Base-by-base conservation (phyloP, 2,329 filamentous ascomycete genomes). In the Drechslerella dactyloides region DNA sequence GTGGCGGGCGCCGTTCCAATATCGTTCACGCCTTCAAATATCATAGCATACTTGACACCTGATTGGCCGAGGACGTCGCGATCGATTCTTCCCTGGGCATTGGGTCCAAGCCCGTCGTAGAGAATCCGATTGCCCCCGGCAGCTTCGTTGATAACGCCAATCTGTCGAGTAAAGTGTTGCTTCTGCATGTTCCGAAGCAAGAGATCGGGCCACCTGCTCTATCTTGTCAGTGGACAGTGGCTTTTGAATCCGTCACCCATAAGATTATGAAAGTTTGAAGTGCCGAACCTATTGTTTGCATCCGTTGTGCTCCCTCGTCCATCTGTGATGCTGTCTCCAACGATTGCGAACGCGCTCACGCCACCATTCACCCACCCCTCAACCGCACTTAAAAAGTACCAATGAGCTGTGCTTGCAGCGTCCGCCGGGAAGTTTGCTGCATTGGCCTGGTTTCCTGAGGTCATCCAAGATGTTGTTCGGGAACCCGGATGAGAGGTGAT, bases 11-110 rank as follows among this genome's bases (percentile, higher is more conserved):
- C 83, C 1, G 78, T 80, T 2, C 87, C 87, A 63, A 90, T 89
- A 75, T 90, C 87, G 76, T 89, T 89, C 27, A 90, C 86, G 19
- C 87, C 87, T 77, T 88, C 85, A 77, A 89, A 90, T 40, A 89
- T 82, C 80, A 90, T 83, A 21, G 84, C 84, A 75, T 87, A 89
- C 74, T 81, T 81, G 1, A 86, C 83, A 2, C 84, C 84, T 0
- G 84, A 81, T 33, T 86, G 84, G 0, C 83, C 78, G 1, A 90
- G 81, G 1, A 88, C 83, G 76, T 90, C 87, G n/a, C 87, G 83
- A 76, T 87, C 84, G 73, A 89, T 83, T 2, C 87, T 84, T 44
- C 82, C 81, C 33, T 88, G 79, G 0, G 85, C 83, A 40, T 84
- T 85, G 1, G 87, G 87, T 0, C 88, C 87, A 0, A 88, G 81